Evolutionary conservation across 2,329 filamentous ascomycete species (phyloP).

Genomic region (Paraconiothyrium sp.): DNA sequence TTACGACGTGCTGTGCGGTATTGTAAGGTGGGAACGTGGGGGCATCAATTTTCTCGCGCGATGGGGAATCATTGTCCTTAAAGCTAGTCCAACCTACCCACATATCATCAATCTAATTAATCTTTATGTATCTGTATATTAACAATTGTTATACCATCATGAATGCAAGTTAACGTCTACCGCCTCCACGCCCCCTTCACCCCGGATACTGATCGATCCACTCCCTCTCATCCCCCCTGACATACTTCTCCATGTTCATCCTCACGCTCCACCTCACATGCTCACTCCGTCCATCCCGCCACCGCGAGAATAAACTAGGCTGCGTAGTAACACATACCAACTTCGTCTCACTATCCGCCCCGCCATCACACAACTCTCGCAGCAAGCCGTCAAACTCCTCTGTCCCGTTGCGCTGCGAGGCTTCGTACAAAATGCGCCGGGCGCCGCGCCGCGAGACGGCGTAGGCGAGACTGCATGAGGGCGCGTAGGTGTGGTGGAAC

Average conservation of each 20-base stretch:
- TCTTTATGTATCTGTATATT: too few relatives aligned
- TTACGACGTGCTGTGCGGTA: neutral
- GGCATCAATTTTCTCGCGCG: too few relatives aligned
- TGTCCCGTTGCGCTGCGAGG: constrained; percentile 12
- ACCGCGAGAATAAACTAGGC: constrained; percentile 17
- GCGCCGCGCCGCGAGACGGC: constrained; percentile 25
- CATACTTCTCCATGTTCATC: constrained; percentile 14
- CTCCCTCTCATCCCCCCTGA: neutral
- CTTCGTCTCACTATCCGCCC: neutral
- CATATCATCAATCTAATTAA: too few relatives aligned
- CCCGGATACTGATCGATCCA: constrained; percentile 16
- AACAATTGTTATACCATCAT: too few relatives aligned
- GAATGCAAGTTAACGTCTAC: neutral
- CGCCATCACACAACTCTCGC: constrained; percentile 41
- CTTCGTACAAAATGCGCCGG: constrained; percentile 22
- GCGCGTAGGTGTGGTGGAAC: constrained; percentile 19
- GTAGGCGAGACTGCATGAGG: constrained; percentile 22
- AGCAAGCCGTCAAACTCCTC: constrained; percentile 48
- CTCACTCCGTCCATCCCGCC: constrained; percentile 7
- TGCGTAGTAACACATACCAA: constrained; percentile 16
- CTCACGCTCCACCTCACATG: constrained; percentile 19
- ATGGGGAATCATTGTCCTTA: too few relatives aligned
- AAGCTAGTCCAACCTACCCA: too few relatives aligned
- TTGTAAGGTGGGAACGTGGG: neutral
- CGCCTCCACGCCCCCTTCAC: neutral